Conservation (phyloP, 2,329 filamentous ascomycete genomes). For the Penicillium sp. region DNA sequence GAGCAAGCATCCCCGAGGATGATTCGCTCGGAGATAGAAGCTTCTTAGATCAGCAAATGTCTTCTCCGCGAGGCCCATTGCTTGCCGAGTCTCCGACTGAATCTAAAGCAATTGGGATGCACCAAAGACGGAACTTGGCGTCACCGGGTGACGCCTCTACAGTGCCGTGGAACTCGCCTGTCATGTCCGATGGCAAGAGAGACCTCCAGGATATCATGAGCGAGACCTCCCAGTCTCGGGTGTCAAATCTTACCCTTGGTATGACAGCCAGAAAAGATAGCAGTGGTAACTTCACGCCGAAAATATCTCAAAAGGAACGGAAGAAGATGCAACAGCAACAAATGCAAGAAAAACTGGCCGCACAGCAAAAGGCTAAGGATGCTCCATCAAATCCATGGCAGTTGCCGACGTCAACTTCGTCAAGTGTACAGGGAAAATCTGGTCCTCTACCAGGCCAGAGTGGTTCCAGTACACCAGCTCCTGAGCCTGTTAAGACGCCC, state of each 20-base stretch:
- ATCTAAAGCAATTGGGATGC: constrained; percentile 16
- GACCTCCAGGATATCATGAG: constrained; percentile 77
- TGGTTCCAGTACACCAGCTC: constrained; percentile 8
- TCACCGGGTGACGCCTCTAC: constrained; percentile 30
- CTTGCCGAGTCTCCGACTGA: constrained; percentile 28
- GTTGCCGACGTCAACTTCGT: constrained; percentile 30
- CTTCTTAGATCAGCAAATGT: constrained; percentile 32
- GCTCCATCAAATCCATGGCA: constrained; percentile 64
- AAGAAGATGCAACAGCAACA: constrained; percentile 78
- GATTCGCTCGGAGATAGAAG: constrained; percentile 27
- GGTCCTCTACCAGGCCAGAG: constrained; percentile 42
- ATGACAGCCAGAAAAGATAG: constrained; percentile 49
- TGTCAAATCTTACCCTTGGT: constrained; percentile 55
- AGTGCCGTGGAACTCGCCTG: constrained; percentile 55
- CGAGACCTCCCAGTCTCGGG: constrained; percentile 53
- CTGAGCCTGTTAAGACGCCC: constrained; percentile 27
- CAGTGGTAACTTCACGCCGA: constrained; percentile 49
- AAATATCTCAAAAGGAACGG: constrained; percentile 87
- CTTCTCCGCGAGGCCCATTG: constrained; percentile 19
- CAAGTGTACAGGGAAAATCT: constrained; percentile 14
- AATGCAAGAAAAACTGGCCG: constrained; percentile 43
- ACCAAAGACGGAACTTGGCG: constrained; percentile 26
- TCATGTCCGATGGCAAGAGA: constrained; percentile 62
- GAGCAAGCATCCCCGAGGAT: constrained; percentile 27
- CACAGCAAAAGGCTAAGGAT: constrained; percentile 38